Evolutionary conservation across 2,329 filamentous ascomycete species (phyloP).

Genomic region (Neonectria punicea): DNA sequence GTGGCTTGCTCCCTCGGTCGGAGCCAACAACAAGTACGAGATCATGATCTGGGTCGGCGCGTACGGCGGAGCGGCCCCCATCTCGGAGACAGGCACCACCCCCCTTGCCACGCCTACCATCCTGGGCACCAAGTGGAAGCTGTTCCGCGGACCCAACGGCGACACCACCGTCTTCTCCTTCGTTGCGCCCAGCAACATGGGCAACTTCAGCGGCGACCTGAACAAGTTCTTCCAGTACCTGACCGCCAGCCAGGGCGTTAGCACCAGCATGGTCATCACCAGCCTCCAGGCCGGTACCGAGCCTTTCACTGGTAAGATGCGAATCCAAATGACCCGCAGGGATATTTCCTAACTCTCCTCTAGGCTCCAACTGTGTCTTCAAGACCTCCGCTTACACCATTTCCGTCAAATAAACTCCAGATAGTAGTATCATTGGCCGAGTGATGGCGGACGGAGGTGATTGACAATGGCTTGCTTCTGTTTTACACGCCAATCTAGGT

Average conservation of each 20-base stretch:
- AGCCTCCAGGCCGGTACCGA: slow-evolving; percentile 57
- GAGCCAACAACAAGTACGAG: slow-evolving; percentile 61
- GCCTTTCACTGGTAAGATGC: slow-evolving; percentile 58
- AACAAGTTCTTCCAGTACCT: slow-evolving; percentile 67
- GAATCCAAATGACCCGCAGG: no score
- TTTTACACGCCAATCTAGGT: background rate
- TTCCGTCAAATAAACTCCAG: slow-evolving; percentile 9
- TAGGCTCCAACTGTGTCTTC: slow-evolving; percentile 19
- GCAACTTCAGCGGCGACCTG: slow-evolving; percentile 65
- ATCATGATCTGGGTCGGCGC: slow-evolving; percentile 72
- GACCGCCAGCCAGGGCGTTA: slow-evolving; percentile 53
- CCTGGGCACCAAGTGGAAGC: slow-evolving; percentile 62
- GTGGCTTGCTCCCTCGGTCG: slow-evolving; percentile 62
- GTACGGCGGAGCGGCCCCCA: slow-evolving; percentile 67
- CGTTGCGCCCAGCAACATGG: slow-evolving; percentile 52
- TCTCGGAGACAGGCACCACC: slow-evolving; percentile 40
- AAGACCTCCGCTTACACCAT: slow-evolving; percentile 14
- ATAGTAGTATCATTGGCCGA: background rate
- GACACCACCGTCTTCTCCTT: slow-evolving; percentile 68
- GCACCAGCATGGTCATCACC: slow-evolving; percentile 28
- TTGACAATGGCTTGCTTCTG: background rate
- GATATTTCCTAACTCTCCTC: background rate
- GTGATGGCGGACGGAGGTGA: background rate
- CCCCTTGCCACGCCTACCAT: slow-evolving; percentile 57
- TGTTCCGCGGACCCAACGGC: slow-evolving; percentile 68